Evolutionary conservation across 2,329 filamentous ascomycete species (phyloP).

Genomic region (Pyricularia grisea): DNA sequence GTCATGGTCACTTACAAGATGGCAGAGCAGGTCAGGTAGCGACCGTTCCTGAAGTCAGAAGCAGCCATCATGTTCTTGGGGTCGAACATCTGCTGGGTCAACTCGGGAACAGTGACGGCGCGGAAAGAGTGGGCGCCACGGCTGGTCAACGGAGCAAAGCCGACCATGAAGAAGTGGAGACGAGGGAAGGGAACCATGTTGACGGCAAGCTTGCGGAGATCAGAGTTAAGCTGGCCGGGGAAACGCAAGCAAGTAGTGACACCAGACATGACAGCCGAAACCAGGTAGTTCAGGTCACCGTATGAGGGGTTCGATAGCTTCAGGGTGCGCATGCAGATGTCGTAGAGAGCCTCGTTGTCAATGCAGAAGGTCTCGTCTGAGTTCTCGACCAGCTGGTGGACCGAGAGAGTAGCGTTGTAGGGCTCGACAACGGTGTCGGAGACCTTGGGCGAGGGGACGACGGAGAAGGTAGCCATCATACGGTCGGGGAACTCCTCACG

Average conservation of each 20-base stretch:
- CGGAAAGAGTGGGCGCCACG: constrained; percentile 83
- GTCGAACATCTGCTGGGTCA: constrained; percentile 99
- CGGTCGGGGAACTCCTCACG: constrained; percentile 99
- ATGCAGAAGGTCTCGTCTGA: constrained; percentile 99
- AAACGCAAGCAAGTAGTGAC: constrained; percentile 98
- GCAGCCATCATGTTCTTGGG: constrained; percentile 99
- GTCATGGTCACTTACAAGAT: constrained; percentile 67
- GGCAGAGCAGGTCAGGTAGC: constrained; percentile 98
- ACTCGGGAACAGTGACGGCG: constrained; percentile 91
- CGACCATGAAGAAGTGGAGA: constrained; percentile 99
- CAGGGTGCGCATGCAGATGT: constrained; percentile 99
- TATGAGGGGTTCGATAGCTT: constrained; percentile 99
- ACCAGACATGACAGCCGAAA: constrained; percentile 99
- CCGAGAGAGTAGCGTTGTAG: constrained; percentile 98
- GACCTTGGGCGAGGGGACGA: constrained; percentile 97
- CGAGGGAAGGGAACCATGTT: constrained; percentile 99
- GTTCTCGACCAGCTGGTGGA: constrained; percentile 99
- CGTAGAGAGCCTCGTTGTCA: constrained; percentile 99
- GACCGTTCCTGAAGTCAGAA: constrained; percentile 98
- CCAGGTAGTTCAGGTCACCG: constrained; percentile 98
- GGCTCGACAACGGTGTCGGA: constrained; percentile 99
- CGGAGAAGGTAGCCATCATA: constrained; percentile 99
- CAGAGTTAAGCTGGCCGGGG: constrained; percentile 99
- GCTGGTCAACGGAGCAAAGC: constrained; percentile 96
- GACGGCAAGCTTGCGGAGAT: constrained; percentile 97